Conservation (phyloP, 345 rosid genomes). For the Combretum micranthum region DNA sequence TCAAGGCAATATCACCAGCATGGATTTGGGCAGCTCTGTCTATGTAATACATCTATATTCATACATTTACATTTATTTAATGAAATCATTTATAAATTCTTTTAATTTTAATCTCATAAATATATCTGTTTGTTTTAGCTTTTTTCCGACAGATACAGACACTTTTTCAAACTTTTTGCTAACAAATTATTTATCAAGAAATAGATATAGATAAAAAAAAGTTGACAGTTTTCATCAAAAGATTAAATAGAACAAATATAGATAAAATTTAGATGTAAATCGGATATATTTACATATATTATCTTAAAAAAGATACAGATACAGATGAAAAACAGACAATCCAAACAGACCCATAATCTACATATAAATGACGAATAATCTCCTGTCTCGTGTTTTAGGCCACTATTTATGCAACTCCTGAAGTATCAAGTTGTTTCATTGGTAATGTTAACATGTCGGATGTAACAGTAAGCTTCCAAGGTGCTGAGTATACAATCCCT, state of each 20-base stretch:
- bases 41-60: slow-evolving; percentile 14
- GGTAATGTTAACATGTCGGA: slow-evolving; percentile 39
- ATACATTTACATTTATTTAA: neutral
- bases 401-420: slow-evolving; percentile 29
- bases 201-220: too few relatives aligned
- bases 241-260: too few relatives aligned
- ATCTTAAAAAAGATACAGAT: too few relatives aligned
- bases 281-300: too few relatives aligned
- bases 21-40: slow-evolving; percentile 32
- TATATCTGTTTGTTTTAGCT: too few relatives aligned
- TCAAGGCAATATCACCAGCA: slow-evolving; percentile 29
- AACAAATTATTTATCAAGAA: too few relatives aligned
- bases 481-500: slow-evolving; percentile 32
- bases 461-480: slow-evolving; percentile 38
- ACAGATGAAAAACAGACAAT: too few relatives aligned
- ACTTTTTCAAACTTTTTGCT: too few relatives aligned
- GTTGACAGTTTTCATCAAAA: too few relatives aligned
- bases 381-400: slow-evolving; percentile 32
- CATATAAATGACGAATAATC: neutral
- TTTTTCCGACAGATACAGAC: too few relatives aligned
- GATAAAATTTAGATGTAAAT: too few relatives aligned
- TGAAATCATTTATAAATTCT: neutral
- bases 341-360: too few relatives aligned
- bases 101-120: neutral
- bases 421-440: slow-evolving; percentile 47